phyloP scores from a whole-genome alignment of 2,329 filamentous ascomycete species.

The Tolypocladium album region DNA sequence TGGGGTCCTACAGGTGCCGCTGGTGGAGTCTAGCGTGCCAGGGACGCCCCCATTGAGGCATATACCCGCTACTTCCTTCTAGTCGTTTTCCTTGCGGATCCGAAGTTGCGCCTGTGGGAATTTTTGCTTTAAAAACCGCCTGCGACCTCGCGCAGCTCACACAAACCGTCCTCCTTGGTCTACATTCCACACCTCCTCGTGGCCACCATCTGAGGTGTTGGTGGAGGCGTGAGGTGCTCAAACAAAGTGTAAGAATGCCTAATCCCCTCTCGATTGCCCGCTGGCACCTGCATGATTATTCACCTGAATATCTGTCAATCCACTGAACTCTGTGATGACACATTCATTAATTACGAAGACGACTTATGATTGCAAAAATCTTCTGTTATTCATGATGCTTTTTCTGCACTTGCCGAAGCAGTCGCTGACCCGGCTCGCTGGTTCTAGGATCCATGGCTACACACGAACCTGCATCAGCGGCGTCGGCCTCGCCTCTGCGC shows the following conservation, averaged over 20 bases:
- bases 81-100: neutral
- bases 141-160: neutral
- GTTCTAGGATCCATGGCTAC: neutral
- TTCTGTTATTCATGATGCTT: neutral
- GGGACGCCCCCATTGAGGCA: neutral
- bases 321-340: constrained; percentile 40
- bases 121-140: neutral
- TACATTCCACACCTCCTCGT: neutral
- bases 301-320: constrained; percentile 48
- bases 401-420: neutral
- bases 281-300: constrained; percentile 34
- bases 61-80: neutral
- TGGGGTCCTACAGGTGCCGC: neutral
- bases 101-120: neutral
- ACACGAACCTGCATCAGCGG: neutral
- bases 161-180: neutral
- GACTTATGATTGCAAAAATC: constrained; percentile 24
- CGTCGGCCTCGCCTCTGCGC: constrained; percentile 43
- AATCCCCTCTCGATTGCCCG: neutral
- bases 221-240: neutral
- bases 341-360: constrained; percentile 31
- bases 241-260: neutral
- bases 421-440: neutral
- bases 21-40: neutral
- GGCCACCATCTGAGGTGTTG: neutral